Evolutionary conservation across 441 rosid species (phyloP).

Genomic region (Arabidopsis hybrid): DNA sequence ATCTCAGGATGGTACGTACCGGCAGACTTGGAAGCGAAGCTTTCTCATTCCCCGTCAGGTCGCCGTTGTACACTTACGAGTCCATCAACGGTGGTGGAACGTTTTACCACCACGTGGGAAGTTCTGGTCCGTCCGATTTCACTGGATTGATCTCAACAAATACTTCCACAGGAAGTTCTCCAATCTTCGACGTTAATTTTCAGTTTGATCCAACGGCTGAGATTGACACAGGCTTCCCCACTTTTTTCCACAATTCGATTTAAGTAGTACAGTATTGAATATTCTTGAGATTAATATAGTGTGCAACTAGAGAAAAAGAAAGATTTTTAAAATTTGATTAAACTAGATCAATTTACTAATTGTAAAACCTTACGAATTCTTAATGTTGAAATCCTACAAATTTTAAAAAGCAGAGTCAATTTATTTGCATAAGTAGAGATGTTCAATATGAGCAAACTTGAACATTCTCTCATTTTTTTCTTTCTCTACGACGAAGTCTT

Average conservation of each 20-base stretch:
- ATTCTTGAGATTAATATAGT: background rate
- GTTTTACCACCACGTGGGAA: constrained; percentile 45
- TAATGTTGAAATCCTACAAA: constrained; percentile 4
- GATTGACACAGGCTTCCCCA: constrained; percentile 60
- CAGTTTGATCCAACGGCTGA: constrained; percentile 63
- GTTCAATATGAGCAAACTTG: constrained; percentile 39
- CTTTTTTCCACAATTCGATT: constrained; percentile 33
- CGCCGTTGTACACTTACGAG: constrained; percentile 52
- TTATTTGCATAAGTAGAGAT: constrained; percentile 14
- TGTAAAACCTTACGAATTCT: background rate
- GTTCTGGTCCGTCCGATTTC: constrained; percentile 62
- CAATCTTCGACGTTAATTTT: constrained; percentile 72
- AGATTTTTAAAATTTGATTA: background rate
- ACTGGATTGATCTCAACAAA: constrained; percentile 62
- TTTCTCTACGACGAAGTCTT: constrained; percentile 3
- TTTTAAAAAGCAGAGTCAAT: background rate
- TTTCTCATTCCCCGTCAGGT: constrained; percentile 65
- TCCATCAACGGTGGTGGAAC: constrained; percentile 37
- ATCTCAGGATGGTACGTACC: constrained; percentile 62
- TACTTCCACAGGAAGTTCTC: constrained; percentile 65
- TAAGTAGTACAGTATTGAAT: background rate
- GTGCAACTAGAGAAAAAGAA: background rate
- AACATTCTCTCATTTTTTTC: constrained; percentile 24
- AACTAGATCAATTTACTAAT: no score
- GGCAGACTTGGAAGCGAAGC: constrained; percentile 56